Conservation (phyloP, 1,284 basidiomycete genomes). For the Bjerkandera adusta region DNA sequence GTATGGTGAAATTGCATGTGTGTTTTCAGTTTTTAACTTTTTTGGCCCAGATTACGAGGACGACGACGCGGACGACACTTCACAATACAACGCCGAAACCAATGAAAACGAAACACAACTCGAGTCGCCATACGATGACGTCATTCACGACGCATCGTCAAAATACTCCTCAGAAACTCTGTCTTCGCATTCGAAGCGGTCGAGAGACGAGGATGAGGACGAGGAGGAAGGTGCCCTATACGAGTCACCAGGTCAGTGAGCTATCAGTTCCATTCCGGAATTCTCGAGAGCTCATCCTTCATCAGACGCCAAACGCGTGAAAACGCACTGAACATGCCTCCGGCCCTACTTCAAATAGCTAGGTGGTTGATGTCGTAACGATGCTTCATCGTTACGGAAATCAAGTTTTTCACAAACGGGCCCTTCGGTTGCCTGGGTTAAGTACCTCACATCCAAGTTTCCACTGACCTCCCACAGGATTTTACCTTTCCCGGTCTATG, state of each 20-base stretch:
- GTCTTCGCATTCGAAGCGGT: conserved; percentile 15
- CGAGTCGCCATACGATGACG: too few species aligned
- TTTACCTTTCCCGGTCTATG: too few species aligned
- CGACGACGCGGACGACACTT: neutral
- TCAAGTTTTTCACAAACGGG: too few species aligned
- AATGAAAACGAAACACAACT: too few species aligned
- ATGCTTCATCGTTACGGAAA: too few species aligned
- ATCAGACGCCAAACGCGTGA: neutral
- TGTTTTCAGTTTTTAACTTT: neutral
- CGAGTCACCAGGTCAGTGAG: conserved; percentile 9
- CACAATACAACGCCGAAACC: neutral
- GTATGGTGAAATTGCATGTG: neutral
- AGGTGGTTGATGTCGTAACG: too few species aligned
- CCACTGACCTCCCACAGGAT: too few species aligned
- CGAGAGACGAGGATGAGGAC: conserved; percentile 13
- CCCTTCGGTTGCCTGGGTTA: too few species aligned
- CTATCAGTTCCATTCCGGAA: neutral
- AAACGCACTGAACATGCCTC: neutral
- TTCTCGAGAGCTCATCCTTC: neutral
- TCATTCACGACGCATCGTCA: too few species aligned
- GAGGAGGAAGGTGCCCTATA: conserved; percentile 1
- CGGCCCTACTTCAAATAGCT: too few species aligned
- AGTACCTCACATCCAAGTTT: too few species aligned
- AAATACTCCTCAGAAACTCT: conserved; percentile 14
- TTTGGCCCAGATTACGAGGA: conserved; percentile 3